phyloP scores from a whole-genome alignment of 2,329 filamentous ascomycete species.

The Hypoxylon sp. region DNA sequence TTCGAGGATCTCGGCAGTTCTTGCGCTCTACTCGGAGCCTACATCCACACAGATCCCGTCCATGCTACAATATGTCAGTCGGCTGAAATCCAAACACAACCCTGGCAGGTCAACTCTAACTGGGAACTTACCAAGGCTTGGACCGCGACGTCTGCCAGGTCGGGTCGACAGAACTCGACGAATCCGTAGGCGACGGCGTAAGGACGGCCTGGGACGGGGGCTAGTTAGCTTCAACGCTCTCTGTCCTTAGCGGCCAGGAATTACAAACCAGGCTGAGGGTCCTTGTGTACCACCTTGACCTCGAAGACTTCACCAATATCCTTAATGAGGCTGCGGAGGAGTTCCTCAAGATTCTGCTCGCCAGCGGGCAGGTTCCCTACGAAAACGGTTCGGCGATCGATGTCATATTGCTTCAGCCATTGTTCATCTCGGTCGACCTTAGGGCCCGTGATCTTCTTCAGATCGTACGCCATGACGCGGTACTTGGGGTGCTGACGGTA shows the following conservation, averaged over 20 bases:
- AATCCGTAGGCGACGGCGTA: conserved; percentile 51
- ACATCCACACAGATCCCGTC: conserved; percentile 49
- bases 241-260: conserved; percentile 3
- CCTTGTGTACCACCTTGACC: conserved; percentile 49
- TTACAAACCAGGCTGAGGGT: conserved; percentile 39
- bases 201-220: conserved; percentile 35
- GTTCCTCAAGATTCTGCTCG: conserved; percentile 44
- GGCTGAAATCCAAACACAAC: conserved; percentile 7
- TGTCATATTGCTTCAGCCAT: conserved; percentile 51
- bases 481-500: conserved; percentile 53
- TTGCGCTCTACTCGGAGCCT: conserved; percentile 57
- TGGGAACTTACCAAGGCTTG: conserved; percentile 53
- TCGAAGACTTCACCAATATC: conserved; percentile 48
- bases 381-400: conserved; percentile 54
- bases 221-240: conserved; percentile 21
- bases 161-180: conserved; percentile 56
- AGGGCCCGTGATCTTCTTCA: conserved; percentile 48
- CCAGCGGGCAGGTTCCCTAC: conserved; percentile 50
- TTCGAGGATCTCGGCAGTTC: conserved; percentile 38
- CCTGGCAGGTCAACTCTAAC: background rate
- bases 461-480: conserved; percentile 51
- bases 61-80: conserved; percentile 49
- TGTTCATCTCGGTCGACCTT: conserved; percentile 48
- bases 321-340: conserved; percentile 44
- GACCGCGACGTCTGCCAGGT: conserved; percentile 55